Base-by-base conservation (phyloP, 2,329 filamentous ascomycete species). In the Sporothrix luriei region DNA sequence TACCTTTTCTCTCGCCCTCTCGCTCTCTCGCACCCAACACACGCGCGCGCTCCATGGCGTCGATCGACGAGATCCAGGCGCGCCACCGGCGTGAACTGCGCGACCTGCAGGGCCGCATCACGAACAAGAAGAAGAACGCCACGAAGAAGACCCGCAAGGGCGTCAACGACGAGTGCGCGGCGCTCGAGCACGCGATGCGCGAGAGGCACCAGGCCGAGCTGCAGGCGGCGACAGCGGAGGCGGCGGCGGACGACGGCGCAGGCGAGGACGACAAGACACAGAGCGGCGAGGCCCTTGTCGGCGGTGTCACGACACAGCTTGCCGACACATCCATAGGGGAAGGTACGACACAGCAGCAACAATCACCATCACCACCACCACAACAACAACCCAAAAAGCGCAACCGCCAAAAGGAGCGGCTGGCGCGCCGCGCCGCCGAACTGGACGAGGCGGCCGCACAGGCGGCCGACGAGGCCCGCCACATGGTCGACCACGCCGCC, bases 111-210 rank as follows among this genome's bases (percentile, higher is more conserved):
- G 86, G 88, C 66, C 89, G 90, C 71, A 89, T 96, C 76, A 97
- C 92, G 5, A 93, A 91, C 81, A 98, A 97, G 85, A 99, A 97
- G 84, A 98, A 97, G 84, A 90, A 91, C 81, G 94, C 95, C 19
- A 96, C 91, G 61, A 99, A 98, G 81, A 93, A 88, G 87, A 94
- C 85, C 74, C 87, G 82, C 76, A 92, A 90, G 78, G 89, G 90
- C 38, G 83, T 94, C 76, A 92, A 91, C 52, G 84, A 90, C 67
- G 91, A 94, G 77, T 93, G 92, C 74, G 90, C 90, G 71, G 83
- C 86, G 68, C 82, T 93, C 73, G 91, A 94, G 78, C 82, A 86
- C 9, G 80, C 87, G 69, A 77, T 92, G 54, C 88, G 87, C 72
- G 89, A 91, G 75, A 83, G 85, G 73, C 92, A 95, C 69, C 85